Base-by-base conservation (phyloP, 176 grass and related monocot genomes). In the Miscanthus lutarioriparius region DNA sequence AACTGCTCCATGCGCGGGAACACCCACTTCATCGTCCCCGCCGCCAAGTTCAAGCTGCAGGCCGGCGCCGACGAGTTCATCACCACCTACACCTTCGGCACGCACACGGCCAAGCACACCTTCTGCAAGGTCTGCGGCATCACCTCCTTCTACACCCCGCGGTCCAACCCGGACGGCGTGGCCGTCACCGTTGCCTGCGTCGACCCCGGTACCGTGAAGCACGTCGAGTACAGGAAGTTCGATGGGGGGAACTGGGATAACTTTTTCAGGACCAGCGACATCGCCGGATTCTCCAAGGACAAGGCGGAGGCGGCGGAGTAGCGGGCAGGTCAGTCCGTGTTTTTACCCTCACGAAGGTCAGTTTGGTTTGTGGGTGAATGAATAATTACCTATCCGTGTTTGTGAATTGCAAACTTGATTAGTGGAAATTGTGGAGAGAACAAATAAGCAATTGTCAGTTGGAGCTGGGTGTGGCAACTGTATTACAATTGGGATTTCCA, bases 61-160 rank as follows among this genome's bases (percentile, higher is more conserved):
- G 1, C 63, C 6, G 87, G 77, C 76, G 78, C 89, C 27, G 68
- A 63, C 45, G 83, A 90, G 41, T 90, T 71, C 87, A 86, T 98
- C 32, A 88, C 95, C 83, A 89, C 89, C 37, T 98, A 98, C 82
- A 92, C 89, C 65, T 98, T 95, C 67, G 95, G 92, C 70, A 95
- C 95, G 41, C 92, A 90, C 87, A 95, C 91, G 15, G 92, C 91
- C 22, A 93, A 89, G 72, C 95, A 98, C 75, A 87, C 33, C 27
- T 95, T 98, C 85, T 95, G 95, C 85, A 90, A 85, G 91, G 43
- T 88, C 22, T 98, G 92, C 48, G 93, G 91, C 51, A 95, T 98
- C 79, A 90, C 91, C 77, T 98, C 96, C 3, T 98, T 92, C 86
- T 98, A 98, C 92, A 63, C 47, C 13, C 91, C 93, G 54, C 73